Percentiles rank a stretch among this genome's conserved stretches.
Conservation (phyloP, 768 basidiomycete genomes). For the Melanogaster broomeanus region DNA sequence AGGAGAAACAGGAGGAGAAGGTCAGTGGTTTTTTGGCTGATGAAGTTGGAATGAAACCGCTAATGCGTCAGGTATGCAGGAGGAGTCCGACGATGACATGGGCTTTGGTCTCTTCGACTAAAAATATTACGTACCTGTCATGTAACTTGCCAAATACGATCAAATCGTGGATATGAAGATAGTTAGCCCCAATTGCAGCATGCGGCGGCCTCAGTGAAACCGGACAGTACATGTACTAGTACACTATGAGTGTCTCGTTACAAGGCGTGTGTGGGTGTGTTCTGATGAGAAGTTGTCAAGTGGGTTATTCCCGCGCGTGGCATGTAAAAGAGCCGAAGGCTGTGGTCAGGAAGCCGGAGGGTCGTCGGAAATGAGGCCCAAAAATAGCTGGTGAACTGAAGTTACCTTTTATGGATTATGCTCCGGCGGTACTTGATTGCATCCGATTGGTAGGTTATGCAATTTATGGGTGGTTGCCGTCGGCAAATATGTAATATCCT, state of each 20-base stretch:
- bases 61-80: slow-evolving; percentile 42
- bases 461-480: slow-evolving; percentile 22
- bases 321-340: background rate
- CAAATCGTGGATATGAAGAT: background rate
- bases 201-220: too few species aligned
- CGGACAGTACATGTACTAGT: background rate
- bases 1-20: slow-evolving; percentile 91
- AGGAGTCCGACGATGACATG: slow-evolving; percentile 98
- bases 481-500: slow-evolving; percentile 26
- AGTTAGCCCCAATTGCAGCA: too few species aligned
- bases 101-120: slow-evolving; percentile 99
- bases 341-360: background rate
- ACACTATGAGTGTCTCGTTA: too few species aligned
- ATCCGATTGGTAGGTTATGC: slow-evolving; percentile 9
- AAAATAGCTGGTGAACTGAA: background rate
- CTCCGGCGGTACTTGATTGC: slow-evolving; percentile 20
- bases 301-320: too few species aligned
- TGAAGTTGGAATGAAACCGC: background rate
- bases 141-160: background rate
- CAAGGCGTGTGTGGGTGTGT: background rate
- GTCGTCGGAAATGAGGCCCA: background rate
- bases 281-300: slow-evolving; percentile 5
- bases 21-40: slow-evolving; percentile 37
- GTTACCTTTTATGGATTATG: background rate
- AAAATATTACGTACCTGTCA: slow-evolving; percentile 20